Percentiles rank a stretch among this genome's conserved stretches.
phyloP scores from a whole-genome alignment of 148 eudicot genomes.

The Rhododendron simsii region DNA sequence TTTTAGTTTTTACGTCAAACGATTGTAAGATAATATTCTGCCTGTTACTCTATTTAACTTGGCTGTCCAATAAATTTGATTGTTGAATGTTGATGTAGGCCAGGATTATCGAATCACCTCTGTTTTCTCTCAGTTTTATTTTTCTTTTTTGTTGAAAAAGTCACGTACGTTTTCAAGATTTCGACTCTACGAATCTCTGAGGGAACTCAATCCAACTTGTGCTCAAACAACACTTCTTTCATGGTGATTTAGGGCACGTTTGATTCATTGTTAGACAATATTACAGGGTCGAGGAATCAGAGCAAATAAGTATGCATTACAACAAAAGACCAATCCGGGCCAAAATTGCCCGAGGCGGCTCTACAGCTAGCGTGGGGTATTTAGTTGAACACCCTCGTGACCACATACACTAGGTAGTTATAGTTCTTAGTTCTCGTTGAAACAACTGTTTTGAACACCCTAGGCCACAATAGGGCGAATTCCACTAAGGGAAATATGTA shows the following conservation, averaged over 20 bases:
- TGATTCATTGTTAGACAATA: not conserved
- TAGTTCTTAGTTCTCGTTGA: too few relatives aligned
- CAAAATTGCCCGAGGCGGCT: too few relatives aligned
- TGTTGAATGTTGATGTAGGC: too few relatives aligned
- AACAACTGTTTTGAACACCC: too few relatives aligned
- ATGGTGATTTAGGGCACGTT: not conserved
- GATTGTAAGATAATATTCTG: not conserved
- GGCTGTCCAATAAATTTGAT: not conserved
- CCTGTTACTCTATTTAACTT: not conserved
- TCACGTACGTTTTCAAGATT: not conserved
- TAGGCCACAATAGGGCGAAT: too few relatives aligned
- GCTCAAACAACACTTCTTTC: not conserved
- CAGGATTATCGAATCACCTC: not conserved
- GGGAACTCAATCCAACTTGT: not conserved
- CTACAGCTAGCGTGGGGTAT: too few relatives aligned
- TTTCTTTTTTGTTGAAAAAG: too few relatives aligned
- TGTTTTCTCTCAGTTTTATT: not conserved
- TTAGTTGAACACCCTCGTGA: too few relatives aligned
- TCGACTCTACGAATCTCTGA: not conserved
- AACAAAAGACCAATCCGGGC: too few relatives aligned
- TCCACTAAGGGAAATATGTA: too few relatives aligned
- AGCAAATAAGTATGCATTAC: not conserved
- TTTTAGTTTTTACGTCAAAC: not conserved
- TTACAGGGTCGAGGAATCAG: not conserved
- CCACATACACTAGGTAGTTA: too few relatives aligned